phyloP scores from a whole-genome alignment of 257 asterid species.

The Thymus mandschuricus region DNA sequence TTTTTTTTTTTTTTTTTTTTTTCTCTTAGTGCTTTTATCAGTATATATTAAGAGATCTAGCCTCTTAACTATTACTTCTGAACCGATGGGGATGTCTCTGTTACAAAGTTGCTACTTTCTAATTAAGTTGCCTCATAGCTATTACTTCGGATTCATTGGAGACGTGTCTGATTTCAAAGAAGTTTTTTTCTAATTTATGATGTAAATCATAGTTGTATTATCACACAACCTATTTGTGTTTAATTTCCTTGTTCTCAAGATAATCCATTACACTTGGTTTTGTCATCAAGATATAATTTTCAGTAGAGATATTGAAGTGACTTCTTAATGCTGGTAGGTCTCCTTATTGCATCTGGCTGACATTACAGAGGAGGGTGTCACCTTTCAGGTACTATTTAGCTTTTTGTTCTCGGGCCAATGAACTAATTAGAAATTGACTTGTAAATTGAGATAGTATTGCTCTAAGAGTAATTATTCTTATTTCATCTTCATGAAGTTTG shows the following conservation, averaged over 20 bases:
- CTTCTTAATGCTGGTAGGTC: conserved; percentile 59
- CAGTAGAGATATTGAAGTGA: conserved; percentile 13
- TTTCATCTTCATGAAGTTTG: background rate
- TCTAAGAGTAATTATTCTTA: background rate
- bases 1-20: too few relatives aligned
- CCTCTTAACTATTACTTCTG: conserved; percentile 4
- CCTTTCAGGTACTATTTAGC: conserved; percentile 78
- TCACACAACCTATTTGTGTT: background rate
- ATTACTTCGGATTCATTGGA: background rate
- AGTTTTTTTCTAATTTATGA: background rate
- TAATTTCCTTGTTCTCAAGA: background rate
- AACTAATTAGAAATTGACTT: background rate
- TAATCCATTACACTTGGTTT: conserved; percentile 1
- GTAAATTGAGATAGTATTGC: background rate
- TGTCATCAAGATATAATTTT: conserved; percentile 9
- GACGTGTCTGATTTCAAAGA: background rate
- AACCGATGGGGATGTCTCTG: background rate
- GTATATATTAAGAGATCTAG: background rate
- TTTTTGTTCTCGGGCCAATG: background rate
- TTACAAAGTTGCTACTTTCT: background rate
- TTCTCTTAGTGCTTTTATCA: background rate
- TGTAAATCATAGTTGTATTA: background rate
- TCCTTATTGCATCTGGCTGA: conserved; percentile 97
- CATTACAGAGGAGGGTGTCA: conserved; percentile 93
- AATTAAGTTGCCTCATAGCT: too few relatives aligned